Percentiles rank a stretch among this genome's conserved stretches.
These are phyloP conservation scores for Calonectria henricotiae DNA, from an alignment of 2,329 filamentous ascomycete species.

Conservation along the genomic window DNA sequence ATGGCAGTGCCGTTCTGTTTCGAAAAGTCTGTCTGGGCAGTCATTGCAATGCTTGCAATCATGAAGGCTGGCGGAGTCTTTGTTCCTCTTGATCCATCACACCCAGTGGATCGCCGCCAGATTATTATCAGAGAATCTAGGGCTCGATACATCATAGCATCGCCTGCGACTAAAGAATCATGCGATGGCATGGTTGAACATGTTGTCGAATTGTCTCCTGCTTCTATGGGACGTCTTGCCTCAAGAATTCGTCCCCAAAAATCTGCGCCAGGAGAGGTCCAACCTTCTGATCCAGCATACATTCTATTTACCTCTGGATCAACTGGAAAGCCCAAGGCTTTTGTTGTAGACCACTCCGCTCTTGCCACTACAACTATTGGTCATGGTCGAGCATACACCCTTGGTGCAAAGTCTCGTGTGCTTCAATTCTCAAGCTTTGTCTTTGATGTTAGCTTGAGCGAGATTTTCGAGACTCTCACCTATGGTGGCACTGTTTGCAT, in stretches of 20 bases:
- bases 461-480: slow-evolving; percentile 60
- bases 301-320: slow-evolving; percentile 73
- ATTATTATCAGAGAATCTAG: neutral
- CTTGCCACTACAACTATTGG: slow-evolving; percentile 22
- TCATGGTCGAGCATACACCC: slow-evolving; percentile 9
- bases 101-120: slow-evolving; percentile 52
- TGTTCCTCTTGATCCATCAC: slow-evolving; percentile 57
- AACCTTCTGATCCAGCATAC: slow-evolving; percentile 39
- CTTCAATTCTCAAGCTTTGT: slow-evolving; percentile 55
- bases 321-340: slow-evolving; percentile 70
- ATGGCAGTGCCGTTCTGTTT: slow-evolving; percentile 36
- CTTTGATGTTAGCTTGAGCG: slow-evolving; percentile 60
- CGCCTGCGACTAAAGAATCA: neutral
- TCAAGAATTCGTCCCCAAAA: neutral
- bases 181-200: slow-evolving; percentile 17
- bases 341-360: slow-evolving; percentile 55
- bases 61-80: slow-evolving; percentile 56
- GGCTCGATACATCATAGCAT: slow-evolving; percentile 18
- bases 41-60: slow-evolving; percentile 55
- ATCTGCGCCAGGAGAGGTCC: neutral
- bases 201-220: slow-evolving; percentile 7
- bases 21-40: slow-evolving; percentile 38
- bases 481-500: slow-evolving; percentile 60
- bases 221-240: slow-evolving; percentile 5
- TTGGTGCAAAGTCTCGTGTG: slow-evolving; percentile 25